phyloP scores from a whole-genome alignment of 345 rosid genomes.

The Eucalyptus cladocalyx region DNA sequence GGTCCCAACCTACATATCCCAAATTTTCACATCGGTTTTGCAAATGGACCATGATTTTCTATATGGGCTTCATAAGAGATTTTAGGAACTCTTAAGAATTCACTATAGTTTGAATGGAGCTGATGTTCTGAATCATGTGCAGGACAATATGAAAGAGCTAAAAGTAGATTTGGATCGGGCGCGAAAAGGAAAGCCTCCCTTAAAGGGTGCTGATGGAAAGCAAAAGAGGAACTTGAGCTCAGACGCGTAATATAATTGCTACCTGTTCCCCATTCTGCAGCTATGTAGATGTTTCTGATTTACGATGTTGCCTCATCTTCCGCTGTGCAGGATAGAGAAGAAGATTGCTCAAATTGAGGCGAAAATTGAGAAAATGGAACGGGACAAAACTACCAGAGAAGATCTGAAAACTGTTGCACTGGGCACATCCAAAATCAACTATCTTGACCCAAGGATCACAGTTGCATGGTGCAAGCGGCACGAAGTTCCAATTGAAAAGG shows the following conservation, averaged over 20 bases:
- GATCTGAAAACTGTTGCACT: conserved; percentile 90
- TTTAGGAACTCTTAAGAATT: neutral
- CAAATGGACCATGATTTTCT: neutral
- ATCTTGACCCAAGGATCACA: conserved; percentile 93
- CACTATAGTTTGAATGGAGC: neutral
- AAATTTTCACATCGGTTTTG: neutral
- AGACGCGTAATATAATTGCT: conserved; percentile 46
- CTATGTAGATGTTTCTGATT: neutral
- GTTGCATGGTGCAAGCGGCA: conserved; percentile 99
- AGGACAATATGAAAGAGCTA: conserved; percentile 58
- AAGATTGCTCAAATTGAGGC: conserved; percentile 49
- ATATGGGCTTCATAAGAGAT: neutral
- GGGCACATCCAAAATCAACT: conserved; percentile 94
- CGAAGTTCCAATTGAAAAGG: conserved; percentile 99
- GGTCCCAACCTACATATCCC: neutral
- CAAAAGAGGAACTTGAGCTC: conserved; percentile 63
- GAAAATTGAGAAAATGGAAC: conserved; percentile 73
- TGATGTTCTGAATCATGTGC: conserved; percentile 1
- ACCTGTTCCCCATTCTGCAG: neutral
- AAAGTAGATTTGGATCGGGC: conserved; percentile 72
- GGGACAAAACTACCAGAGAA: conserved; percentile 64
- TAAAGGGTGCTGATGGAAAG: conserved; percentile 83
- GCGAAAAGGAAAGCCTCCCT: conserved; percentile 80
- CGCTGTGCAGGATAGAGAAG: conserved; percentile 47
- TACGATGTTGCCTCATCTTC: neutral